Base-by-base conservation (phyloP, 139 green algal species). In the Micractinium sp. region DNA sequence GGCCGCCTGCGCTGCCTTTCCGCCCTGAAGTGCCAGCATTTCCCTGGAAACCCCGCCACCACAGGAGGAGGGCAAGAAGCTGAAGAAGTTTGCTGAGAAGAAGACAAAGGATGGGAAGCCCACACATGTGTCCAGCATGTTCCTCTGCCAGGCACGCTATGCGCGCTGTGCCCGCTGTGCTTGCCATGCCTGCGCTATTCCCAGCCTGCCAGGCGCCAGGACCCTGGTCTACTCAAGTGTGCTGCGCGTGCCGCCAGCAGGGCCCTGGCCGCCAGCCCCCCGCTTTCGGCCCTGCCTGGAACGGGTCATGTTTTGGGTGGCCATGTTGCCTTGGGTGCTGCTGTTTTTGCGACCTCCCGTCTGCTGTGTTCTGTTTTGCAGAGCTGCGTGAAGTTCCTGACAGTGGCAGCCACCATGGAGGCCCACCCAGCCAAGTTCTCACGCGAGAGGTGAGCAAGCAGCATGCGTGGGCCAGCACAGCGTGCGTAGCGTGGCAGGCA, bases 321-420 rank as follows among this genome's bases (percentile, higher is more conserved):
- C 20, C 63, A 5, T 71, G 9, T 71, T 5, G 63, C 63, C 18
- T 71, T 27, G 63, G 63, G 63, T 25, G 20, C 22, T 71, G 63
- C 63, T 31, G 63, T 3, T 71, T 5, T 71, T 27, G 63, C 63
- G 7, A 71, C 47, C 47, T 56, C 41, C 56, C 27, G 12, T 16
- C 31, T 53, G 14, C 31, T 31, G 3, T 16, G 38, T 36, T 1
- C 23, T 61, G 36, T 22, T 0, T 15, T 78, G 82, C 82, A 87
- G 82, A 87, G 82, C 63, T 87, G 82, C 33, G 82, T 89, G 35
- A 89, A 89, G 77, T 89, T 89, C 76, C 63, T 89, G 76, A 80
- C 79, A 7, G 76, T 81, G 35, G 76, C 86, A 2, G 86, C 73
- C 3, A 31, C 60, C 27, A 85, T 89, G 86, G 86, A 89, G 76